A percentile compares a stretch with the other conserved stretches of the same genome.
Conservation (phyloP, 306 rosid species). For the Trifolium fragiferum region DNA sequence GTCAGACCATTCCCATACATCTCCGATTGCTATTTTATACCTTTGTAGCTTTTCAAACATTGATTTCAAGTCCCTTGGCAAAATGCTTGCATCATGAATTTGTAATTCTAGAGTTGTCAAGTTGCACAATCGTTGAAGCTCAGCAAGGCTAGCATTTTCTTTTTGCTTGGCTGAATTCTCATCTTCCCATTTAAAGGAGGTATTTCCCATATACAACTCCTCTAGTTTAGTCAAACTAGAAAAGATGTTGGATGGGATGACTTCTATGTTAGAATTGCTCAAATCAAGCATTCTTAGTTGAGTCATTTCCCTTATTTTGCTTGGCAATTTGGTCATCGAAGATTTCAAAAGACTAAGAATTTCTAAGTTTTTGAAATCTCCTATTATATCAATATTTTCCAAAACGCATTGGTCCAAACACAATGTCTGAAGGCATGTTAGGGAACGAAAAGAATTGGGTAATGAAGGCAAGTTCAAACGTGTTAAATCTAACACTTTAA, state of each 20-base stretch:
- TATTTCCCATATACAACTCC: slow-evolving; percentile 5
- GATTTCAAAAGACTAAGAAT: not conserved
- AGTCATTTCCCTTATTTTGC: not conserved
- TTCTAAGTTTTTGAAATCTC: not conserved
- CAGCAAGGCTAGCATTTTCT: slow-evolving; percentile 15
- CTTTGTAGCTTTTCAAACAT: slow-evolving; percentile 3
- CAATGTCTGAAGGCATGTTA: not conserved
- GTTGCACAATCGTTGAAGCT: slow-evolving; percentile 1
- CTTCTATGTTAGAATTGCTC: not conserved
- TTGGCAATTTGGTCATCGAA: slow-evolving; percentile 2
- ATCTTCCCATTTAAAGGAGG: not conserved
- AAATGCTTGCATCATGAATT: not conserved
- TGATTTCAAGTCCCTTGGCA: not conserved
- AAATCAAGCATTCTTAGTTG: slow-evolving; percentile 20
- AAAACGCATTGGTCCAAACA: not conserved
- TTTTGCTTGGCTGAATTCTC: not conserved
- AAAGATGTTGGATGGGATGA: slow-evolving; percentile 11
- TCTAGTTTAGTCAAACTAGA: slow-evolving; percentile 11
- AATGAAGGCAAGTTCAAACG: not conserved
- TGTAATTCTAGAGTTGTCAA: not conserved
- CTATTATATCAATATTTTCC: not conserved
- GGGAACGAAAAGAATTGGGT: not conserved
- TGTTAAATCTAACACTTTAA: slow-evolving; percentile 12
- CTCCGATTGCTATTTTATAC: not conserved
- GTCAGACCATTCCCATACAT: no score